Base-by-base conservation (phyloP, 805 yeast species). In the Teunomyces stri region DNA sequence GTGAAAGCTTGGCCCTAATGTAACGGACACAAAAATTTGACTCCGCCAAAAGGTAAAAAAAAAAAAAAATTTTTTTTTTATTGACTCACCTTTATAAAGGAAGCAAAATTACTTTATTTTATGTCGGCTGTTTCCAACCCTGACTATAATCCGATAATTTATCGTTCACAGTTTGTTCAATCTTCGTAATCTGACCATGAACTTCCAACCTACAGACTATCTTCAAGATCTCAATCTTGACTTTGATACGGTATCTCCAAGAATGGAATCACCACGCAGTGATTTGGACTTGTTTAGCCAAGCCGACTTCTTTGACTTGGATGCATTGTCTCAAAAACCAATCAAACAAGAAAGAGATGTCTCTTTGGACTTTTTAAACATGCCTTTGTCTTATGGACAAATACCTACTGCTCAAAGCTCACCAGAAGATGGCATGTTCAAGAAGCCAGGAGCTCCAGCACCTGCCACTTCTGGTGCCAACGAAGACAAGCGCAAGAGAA, bases 401-500 rank as follows among this genome's bases (percentile, higher is more conserved):
- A 11, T 25, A 15, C 20, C 15, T 20, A 12, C 28, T 22, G 28
- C 20, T 7, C 29, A 21, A 18, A 37, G 40, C 22, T 37, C 27
- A 12, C 44, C 18, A 27, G 21, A 16, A 20, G 22, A 28, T 20
- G 21, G 5, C 31, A 34, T 6, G 16, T 34, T 31, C 43, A 33
- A 20, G 28, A 30, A 16, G 33, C 40, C 50, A 4, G 42, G 35
- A 7, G 15, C 41, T 9, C 33, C 11, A 2, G 15, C 16, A 9
- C 29, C 49, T 18, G n/a, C 9, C 22, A 13, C 30, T 16, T 16
- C 44, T 15, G 33, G 34, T 13, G 42, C 64, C 21, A 71, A 77
- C 18, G 77, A 75, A 39, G 94, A 87, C 59, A 92, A 89, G 68
- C 79, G 96, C 51, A 81, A 86, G 53, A 79, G 95, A 57, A 91